Percentiles rank a stretch among this genome's conserved stretches.
Evolutionary conservation across 2,329 filamentous ascomycete genomes (phyloP).

Genomic region (Tolypocladium paradoxum): DNA sequence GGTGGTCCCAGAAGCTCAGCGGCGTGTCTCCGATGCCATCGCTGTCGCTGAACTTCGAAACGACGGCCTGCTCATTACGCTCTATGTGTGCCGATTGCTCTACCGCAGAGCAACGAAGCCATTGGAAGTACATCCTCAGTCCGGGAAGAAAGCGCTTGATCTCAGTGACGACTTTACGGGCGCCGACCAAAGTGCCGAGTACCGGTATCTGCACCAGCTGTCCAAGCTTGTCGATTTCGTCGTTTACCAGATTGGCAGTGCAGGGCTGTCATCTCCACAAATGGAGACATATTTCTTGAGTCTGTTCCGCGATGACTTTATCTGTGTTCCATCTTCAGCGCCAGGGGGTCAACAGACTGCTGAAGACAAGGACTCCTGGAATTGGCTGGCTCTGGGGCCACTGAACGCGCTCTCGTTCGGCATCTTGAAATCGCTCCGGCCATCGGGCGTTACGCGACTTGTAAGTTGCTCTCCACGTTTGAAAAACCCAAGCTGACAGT

Average conservation of each 20-base stretch:
- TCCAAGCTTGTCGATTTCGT: constrained; percentile 25
- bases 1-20: neutral
- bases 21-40: neutral
- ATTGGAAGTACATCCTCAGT: constrained; percentile 9
- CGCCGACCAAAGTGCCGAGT: constrained; percentile 14
- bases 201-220: constrained; percentile 25
- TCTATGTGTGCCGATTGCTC: constrained; percentile 26
- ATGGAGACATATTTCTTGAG: constrained; percentile 22
- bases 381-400: constrained; percentile 19
- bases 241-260: constrained; percentile 24
- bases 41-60: constrained; percentile 16
- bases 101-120: constrained; percentile 29
- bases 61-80: constrained; percentile 28
- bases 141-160: constrained; percentile 12
- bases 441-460: constrained; percentile 20
- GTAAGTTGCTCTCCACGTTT: constrained; percentile 14
- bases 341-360: constrained; percentile 3
- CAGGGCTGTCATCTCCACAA: constrained; percentile 21
- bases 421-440: constrained; percentile 25
- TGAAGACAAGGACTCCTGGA: constrained; percentile 12
- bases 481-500: constrained; percentile 2
- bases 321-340: constrained; percentile 7
- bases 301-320: constrained; percentile 24
- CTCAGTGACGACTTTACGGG: constrained; percentile 22
- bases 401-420: constrained; percentile 27